phyloP scores from a whole-genome alignment of 805 yeast species.

The Scheffersomyces spartinae region DNA sequence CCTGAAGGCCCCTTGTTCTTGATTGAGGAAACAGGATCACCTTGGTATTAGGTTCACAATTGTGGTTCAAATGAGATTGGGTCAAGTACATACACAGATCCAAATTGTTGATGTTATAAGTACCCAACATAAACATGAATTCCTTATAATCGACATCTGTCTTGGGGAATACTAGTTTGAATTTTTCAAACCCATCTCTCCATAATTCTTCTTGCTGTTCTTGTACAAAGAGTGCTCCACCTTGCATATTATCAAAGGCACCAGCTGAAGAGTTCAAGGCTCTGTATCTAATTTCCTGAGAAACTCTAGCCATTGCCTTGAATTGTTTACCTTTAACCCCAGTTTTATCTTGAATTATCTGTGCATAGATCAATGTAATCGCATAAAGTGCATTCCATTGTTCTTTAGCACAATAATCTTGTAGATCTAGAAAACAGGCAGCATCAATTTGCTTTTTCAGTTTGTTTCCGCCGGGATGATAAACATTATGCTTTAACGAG shows the following conservation, averaged over 20 bases:
- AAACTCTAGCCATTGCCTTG: constrained; percentile 53
- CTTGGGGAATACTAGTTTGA: constrained; percentile 37
- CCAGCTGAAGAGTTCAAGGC: constrained; percentile 46
- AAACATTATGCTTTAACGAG: constrained; percentile 43
- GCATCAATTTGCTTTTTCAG: constrained; percentile 28
- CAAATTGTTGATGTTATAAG: constrained; percentile 63
- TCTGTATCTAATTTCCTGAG: constrained; percentile 53
- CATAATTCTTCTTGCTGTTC: constrained; percentile 50
- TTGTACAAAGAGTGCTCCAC: constrained; percentile 41
- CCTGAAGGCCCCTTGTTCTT: constrained; percentile 44
- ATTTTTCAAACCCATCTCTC: constrained; percentile 42
- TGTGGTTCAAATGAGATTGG: constrained; percentile 67
- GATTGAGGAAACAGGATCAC: constrained; percentile 30
- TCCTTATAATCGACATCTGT: constrained; percentile 34
- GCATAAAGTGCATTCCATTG: constrained; percentile 64
- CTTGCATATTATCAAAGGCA: constrained; percentile 39
- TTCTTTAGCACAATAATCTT: constrained; percentile 49
- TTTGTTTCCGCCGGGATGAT: constrained; percentile 16
- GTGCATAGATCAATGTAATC: constrained; percentile 44
- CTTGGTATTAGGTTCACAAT: constrained; percentile 61
- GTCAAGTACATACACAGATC: constrained; percentile 49
- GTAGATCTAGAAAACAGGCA: constrained; percentile 42
- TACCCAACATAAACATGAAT: constrained; percentile 53
- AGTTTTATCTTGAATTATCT: constrained; percentile 28
- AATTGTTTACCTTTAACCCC: constrained; percentile 35